Percentiles rank a stretch among this genome's conserved stretches.
phyloP scores from a whole-genome alignment of 208 protist species.

The Novymonas esmeraldas region DNA sequence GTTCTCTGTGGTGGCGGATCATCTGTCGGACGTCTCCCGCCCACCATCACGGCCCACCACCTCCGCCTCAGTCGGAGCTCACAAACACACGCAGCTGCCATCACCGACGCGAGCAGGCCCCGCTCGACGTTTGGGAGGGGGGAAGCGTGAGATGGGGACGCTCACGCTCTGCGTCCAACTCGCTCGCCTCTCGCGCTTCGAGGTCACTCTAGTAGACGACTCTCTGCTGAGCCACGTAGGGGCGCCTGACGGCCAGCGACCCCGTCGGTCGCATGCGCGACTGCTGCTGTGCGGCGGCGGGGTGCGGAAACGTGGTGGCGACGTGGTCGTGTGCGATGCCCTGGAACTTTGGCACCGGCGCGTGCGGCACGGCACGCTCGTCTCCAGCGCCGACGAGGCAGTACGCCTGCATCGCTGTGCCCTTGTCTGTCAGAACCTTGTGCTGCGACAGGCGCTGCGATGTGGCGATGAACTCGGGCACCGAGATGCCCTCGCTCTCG shows the following conservation, averaged over 20 bases:
- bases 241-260: slow-evolving; percentile 1
- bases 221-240: slow-evolving; percentile 1
- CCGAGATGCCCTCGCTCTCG: slow-evolving; percentile 41
- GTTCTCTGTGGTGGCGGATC: too few relatives aligned
- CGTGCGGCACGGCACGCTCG: slow-evolving; percentile 1
- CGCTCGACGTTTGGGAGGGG: too few relatives aligned
- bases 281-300: neutral
- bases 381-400: slow-evolving; percentile 54
- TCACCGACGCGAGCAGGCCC: too few relatives aligned
- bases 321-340: neutral
- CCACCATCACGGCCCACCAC: too few relatives aligned
- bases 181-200: too few relatives aligned
- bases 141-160: too few relatives aligned
- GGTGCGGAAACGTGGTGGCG: neutral
- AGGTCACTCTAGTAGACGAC: slow-evolving; percentile 4
- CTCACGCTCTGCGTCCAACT: too few relatives aligned
- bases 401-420: slow-evolving; percentile 67
- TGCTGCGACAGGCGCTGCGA: slow-evolving; percentile 39
- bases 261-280: slow-evolving; percentile 7
- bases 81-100: too few relatives aligned
- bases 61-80: too few relatives aligned
- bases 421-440: slow-evolving; percentile 69
- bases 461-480: slow-evolving; percentile 78
- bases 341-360: slow-evolving; percentile 10
- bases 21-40: too few relatives aligned